phyloP scores from a whole-genome alignment of 139 green algal species.

The Chlorella vulgaris region DNA sequence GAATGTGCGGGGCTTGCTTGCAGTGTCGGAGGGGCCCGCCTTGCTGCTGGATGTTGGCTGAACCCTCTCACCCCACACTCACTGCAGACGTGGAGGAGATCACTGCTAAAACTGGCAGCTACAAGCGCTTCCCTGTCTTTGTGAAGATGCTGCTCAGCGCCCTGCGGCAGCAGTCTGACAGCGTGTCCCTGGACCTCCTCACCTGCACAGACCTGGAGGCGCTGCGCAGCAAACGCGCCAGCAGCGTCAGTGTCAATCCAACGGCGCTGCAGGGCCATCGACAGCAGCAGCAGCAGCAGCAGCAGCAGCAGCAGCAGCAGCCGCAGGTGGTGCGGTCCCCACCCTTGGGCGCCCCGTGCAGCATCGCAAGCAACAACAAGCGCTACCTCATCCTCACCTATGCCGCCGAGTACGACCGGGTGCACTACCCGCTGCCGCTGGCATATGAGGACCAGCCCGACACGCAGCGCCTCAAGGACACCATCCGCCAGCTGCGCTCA shows the following conservation, averaged over 20 bases:
- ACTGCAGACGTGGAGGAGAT: constrained; percentile 92
- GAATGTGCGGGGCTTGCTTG: neutral
- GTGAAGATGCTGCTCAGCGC: constrained; percentile 84
- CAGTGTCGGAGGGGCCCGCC: neutral
- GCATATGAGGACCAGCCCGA: constrained; percentile 74
- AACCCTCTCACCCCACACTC: neutral
- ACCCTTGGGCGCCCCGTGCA: neutral
- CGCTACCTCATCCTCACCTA: constrained; percentile 95
- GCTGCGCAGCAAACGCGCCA: constrained; percentile 67
- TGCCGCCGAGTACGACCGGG: constrained; percentile 88
- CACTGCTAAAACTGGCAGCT: constrained; percentile 87
- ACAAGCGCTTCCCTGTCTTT: constrained; percentile 82
- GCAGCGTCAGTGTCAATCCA: constrained; percentile 12
- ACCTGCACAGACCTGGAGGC: constrained; percentile 84
- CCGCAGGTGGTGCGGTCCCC: neutral
- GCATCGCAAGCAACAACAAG: constrained; percentile 69
- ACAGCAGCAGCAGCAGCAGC: neutral
- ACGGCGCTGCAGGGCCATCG: neutral
- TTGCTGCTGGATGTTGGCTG: neutral
- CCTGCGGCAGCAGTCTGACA: constrained; percentile 73
- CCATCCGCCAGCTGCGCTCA: constrained; percentile 64
- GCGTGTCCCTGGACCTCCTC: constrained; percentile 88
- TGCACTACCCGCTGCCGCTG: constrained; percentile 92
- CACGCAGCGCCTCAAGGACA: constrained; percentile 58
- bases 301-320: neutral